Base-by-base conservation (phyloP, 2,329 filamentous ascomycete genomes). In the Penicillium sp. region DNA sequence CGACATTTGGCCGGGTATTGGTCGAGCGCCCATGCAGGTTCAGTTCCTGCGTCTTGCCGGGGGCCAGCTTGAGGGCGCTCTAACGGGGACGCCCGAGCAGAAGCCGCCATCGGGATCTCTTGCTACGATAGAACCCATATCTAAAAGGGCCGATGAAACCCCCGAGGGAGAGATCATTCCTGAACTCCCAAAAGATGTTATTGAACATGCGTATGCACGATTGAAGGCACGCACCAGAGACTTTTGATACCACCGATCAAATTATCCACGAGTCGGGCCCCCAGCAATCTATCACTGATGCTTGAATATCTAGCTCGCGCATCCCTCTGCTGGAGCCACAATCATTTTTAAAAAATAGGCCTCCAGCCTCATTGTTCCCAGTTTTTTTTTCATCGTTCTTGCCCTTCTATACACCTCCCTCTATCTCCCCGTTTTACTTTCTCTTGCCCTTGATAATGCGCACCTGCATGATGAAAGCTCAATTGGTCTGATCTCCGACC, bases 1-100 rank as follows among this genome's bases (percentile, higher is more conserved):
- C 0, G 89, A 96, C 62, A 79, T 96, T 15, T 96, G 89, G 88
- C 83, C 82, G 0, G 86, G 84, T 1, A 78, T 93, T 63, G 78
- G 56, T 29, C 59, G 77, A 48, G 75, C 71, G n/a, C 76, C 73
- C 17, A 78, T 78, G 51, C 72, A 65, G 43, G 72, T 67, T 18
- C 57, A 62, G 35, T 69, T 68, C 29, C 53, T 47, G 18, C 62
- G 65, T 14, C 48, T 68, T 36, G 56, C 61, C 2, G 66, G 65
- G 1, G 64, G 60, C 13, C 59, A 54, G 13, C 47, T 68, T 2
- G 58, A 64, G 34, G 51, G 45, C 15, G 51, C 42, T 5, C 31
- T 42, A 20, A 28, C 36, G 2, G 42, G 48, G n/a, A 32, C 36
- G 7, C 33, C 47, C 5, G 42, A 45, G 7, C 15, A 33, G 44